Evolutionary conservation across 2,329 filamentous ascomycete species (phyloP).

Genomic region (Ceratocystis albifundus): DNA sequence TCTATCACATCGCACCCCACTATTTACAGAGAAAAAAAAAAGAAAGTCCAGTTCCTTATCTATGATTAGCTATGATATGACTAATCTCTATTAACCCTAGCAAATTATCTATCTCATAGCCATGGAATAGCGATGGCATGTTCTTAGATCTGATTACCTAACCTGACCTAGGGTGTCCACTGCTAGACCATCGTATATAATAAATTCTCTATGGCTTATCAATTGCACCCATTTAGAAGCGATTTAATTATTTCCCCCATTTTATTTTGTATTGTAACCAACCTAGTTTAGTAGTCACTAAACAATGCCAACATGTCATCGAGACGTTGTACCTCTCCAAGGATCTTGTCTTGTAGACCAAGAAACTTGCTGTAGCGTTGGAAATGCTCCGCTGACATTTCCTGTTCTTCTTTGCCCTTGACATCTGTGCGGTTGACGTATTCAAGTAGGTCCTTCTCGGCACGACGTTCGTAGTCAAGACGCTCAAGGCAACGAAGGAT

Average conservation of each 20-base stretch:
- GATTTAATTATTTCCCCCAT: conserved; percentile 11
- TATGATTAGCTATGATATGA: no score
- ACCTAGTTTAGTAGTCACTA: conserved; percentile 53
- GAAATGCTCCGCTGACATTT: conserved; percentile 63
- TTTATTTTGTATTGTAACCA: neutral
- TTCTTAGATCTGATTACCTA: no score
- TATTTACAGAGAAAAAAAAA: no score
- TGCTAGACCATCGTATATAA: no score
- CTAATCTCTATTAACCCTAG: no score
- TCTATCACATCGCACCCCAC: neutral
- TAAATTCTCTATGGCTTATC: no score
- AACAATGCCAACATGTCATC: conserved; percentile 78
- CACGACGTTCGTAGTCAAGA: conserved; percentile 61
- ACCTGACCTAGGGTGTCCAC: no score
- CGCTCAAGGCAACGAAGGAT: conserved; percentile 80
- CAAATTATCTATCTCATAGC: no score
- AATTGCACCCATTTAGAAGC: neutral
- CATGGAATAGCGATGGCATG: no score
- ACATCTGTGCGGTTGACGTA: conserved; percentile 81
- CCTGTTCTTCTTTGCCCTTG: conserved; percentile 68
- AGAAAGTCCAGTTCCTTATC: no score
- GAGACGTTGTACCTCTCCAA: conserved; percentile 66
- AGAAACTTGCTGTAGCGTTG: conserved; percentile 48
- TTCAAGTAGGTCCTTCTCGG: conserved; percentile 59
- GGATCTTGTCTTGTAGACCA: conserved; percentile 58